phyloP scores from a whole-genome alignment of 176 grass and related monocot genomes.

The Phoenix dactylifera region DNA sequence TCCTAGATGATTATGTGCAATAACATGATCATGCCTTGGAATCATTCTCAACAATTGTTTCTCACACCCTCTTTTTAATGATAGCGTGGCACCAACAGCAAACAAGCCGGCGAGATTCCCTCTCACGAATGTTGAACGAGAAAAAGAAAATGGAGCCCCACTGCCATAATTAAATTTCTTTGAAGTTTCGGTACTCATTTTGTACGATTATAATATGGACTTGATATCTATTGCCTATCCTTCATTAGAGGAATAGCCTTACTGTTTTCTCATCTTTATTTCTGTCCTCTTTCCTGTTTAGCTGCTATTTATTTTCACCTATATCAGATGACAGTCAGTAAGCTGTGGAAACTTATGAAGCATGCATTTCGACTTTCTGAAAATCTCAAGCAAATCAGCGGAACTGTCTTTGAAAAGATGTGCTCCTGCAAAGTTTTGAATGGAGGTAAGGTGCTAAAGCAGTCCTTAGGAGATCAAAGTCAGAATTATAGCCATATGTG shows the following conservation, averaged over 20 bases:
- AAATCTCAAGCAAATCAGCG: conserved; percentile 63
- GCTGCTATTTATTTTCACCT: conserved; percentile 2
- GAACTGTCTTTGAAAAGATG: conserved; percentile 62
- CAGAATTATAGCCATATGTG: too few relatives aligned
- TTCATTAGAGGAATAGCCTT: too few relatives aligned
- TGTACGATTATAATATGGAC: too few relatives aligned
- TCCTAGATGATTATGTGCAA: neutral
- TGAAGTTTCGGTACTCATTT: too few relatives aligned
- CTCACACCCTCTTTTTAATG: conserved; percentile 27
- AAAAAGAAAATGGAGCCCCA: conserved; percentile 66
- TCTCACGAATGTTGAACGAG: conserved; percentile 19
- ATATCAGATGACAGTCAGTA: conserved; percentile 68
- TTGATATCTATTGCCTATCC: too few relatives aligned
- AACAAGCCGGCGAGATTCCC: conserved; percentile 33
- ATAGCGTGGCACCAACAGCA: conserved; percentile 49
- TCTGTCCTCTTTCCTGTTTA: conserved; percentile 13
- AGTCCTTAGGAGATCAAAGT: neutral
- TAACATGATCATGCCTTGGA: conserved; percentile 2
- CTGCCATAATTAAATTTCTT: neutral
- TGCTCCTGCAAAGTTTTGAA: conserved; percentile 54
- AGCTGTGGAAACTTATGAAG: conserved; percentile 69
- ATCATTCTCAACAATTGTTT: neutral
- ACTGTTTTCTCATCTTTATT: neutral
- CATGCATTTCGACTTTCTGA: conserved; percentile 47
- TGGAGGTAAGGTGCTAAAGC: conserved; percentile 15